These are phyloP conservation scores for Lactifluus subvellereus DNA, from an alignment of 768 basidiomycete species.

Conservation along the genomic window DNA sequence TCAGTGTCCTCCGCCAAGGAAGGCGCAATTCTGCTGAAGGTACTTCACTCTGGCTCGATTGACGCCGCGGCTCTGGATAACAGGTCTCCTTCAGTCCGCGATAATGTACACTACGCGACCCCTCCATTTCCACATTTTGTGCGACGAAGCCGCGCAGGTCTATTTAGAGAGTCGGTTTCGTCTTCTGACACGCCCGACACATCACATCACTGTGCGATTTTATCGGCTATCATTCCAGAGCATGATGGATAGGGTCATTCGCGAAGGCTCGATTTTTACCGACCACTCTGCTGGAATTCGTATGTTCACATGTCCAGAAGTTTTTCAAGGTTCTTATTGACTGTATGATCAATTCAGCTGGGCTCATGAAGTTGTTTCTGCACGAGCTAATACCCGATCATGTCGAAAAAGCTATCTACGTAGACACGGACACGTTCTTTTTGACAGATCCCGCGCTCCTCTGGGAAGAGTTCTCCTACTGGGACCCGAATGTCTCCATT, in stretches of 20 bases:
- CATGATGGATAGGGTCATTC: conserved; percentile 40
- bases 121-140: conserved; percentile 41
- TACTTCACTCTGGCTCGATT: background rate
- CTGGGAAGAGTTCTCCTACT: conserved; percentile 38
- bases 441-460: conserved; percentile 42
- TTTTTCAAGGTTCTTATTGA: background rate
- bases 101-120: conserved; percentile 38
- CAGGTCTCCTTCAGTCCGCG: conserved; percentile 29
- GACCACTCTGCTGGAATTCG: conserved; percentile 45
- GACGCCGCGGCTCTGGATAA: background rate
- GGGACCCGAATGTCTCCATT: conserved; percentile 35
- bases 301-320: conserved; percentile 30
- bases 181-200: conserved; percentile 36
- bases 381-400: conserved; percentile 43
- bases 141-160: conserved; percentile 39
- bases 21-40: conserved; percentile 24
- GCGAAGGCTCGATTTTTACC: conserved; percentile 42
- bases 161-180: conserved; percentile 37
- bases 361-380: conserved; percentile 49
- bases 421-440: conserved; percentile 50
- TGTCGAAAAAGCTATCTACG: conserved; percentile 42
- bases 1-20: conserved; percentile 18
- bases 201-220: conserved; percentile 38
- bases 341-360: conserved; percentile 31
- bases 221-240: conserved; percentile 37